phyloP scores from a whole-genome alignment of 805 yeast species.

The Nakazawaea holstii region DNA sequence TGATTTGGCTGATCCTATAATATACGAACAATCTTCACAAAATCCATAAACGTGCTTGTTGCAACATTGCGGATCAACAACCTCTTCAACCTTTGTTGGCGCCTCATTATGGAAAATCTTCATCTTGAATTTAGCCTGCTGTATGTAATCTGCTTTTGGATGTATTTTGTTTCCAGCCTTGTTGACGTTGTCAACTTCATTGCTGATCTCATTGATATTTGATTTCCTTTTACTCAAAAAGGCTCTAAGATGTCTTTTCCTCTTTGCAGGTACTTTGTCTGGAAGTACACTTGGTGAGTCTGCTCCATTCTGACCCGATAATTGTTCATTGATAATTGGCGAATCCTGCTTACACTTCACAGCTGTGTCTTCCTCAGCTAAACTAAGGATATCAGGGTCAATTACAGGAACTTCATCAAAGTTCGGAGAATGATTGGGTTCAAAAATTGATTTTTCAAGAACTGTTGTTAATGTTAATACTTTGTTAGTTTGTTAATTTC shows the following conservation, averaged over 20 bases:
- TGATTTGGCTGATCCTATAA: constrained; percentile 7
- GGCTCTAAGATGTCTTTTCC: not conserved
- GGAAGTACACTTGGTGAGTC: too few species aligned
- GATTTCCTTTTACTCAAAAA: not conserved
- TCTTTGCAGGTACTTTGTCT: not conserved
- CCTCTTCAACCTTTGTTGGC: not conserved
- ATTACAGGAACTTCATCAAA: not conserved
- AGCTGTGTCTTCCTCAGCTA: not conserved
- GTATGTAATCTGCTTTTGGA: too few species aligned
- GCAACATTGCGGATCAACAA: not conserved
- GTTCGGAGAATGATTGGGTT: constrained; percentile 4
- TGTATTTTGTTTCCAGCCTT: too few species aligned
- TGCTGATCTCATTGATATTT: too few species aligned
- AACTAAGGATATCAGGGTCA: not conserved
- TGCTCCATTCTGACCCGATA: too few species aligned
- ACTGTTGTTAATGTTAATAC: not conserved
- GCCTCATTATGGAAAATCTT: not conserved
- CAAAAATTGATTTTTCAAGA: not conserved
- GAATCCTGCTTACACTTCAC: not conserved
- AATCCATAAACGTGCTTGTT: not conserved
- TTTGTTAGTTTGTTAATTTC: too few species aligned
- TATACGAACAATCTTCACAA: constrained; percentile 10
- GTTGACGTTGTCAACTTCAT: too few species aligned
- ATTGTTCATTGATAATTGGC: not conserved
- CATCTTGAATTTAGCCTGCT: not conserved